These are phyloP conservation scores for Pleurotus tuoliensis DNA, from an alignment of 768 basidiomycete genomes.

Conservation along the genomic window DNA sequence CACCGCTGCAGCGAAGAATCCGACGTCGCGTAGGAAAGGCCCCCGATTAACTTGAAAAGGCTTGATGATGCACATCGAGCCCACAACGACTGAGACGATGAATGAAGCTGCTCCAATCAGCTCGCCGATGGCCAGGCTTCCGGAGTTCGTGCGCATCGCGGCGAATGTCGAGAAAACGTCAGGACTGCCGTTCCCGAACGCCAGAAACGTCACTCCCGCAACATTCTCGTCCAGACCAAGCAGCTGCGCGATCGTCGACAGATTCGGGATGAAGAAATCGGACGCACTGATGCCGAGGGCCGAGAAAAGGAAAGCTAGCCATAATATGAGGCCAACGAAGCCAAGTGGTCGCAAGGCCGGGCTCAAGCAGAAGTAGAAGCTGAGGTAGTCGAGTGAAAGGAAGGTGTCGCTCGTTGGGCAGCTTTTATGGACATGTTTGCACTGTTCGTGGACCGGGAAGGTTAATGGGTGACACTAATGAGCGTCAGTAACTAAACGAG, in stretches of 20 bases:
- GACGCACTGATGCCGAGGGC: constrained; percentile 93
- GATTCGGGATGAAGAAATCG: constrained; percentile 97
- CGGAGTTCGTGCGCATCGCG: constrained; percentile 81
- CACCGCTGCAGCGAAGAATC: constrained; percentile 89
- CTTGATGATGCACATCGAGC: constrained; percentile 96
- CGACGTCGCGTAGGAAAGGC: constrained; percentile 90
- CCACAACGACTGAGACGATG: constrained; percentile 94
- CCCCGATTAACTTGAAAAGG: constrained; percentile 81
- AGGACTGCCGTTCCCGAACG: constrained; percentile 96
- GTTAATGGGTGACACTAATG: constrained; percentile 64
- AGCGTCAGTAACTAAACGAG: neutral
- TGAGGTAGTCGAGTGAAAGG: constrained; percentile 67
- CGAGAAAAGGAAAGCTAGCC: constrained; percentile 92
- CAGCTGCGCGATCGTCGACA: constrained; percentile 82
- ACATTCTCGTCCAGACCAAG: constrained; percentile 90
- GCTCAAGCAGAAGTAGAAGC: constrained; percentile 66
- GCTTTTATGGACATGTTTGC: constrained; percentile 52
- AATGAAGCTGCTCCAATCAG: constrained; percentile 93
- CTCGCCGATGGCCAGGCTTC: constrained; percentile 91
- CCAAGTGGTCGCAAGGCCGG: constrained; percentile 49
- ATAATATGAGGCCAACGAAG: constrained; percentile 64
- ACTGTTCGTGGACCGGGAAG: constrained; percentile 53
- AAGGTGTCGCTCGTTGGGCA: constrained; percentile 63
- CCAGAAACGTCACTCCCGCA: constrained; percentile 94
- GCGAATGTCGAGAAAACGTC: constrained; percentile 96